Evolutionary conservation across 2,329 filamentous ascomycete species (phyloP), one percentile per base, ranked within the genome.

Genomic region (Cercospora sojina): DNA sequence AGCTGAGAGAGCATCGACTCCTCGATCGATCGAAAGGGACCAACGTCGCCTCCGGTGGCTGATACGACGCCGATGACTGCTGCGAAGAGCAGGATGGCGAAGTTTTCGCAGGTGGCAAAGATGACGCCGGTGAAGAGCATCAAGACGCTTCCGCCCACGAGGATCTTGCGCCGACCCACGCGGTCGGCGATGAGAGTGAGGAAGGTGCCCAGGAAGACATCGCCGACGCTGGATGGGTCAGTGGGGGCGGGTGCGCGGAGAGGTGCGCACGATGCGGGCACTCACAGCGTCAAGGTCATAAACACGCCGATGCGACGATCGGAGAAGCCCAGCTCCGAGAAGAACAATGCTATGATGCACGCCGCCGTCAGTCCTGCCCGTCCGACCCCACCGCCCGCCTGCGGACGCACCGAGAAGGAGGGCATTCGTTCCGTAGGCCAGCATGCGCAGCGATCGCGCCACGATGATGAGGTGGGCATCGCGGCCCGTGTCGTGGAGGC

Each of bases 21-120:
- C 73, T 90, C 88, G 32, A 91, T 86, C 3, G 86, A 86, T 41
- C 88, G 80, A 70, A 90, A 90, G 0, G 88, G 88, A 0, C 88
- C 88, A 73, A 90, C 89, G 70, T 90, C 88, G 16, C 86, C 84
- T 6, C 88, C 88, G 2, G 74, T 76, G 2, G 74, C 72, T 32
- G 72, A 75, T 35, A 77, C 71, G 3, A 77, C 73, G 8, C 76
- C 76, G n/a, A 74, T 63, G 3, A 78, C 71, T 2, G 76, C 76
- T 2, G 74, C 76, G 29, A 74, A 60, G 9, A 78, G 71, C 41
- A 77, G 63, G 10, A 77, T 71, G 73, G 73, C 77, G 69, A 76
- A 78, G 66, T 76, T 77, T 57, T 74, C 71, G 55, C 73, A 74
- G 13, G 70, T 51, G 1, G 74, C 74, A 53, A 78, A 77, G 2